Conservation (phyloP, 768 basidiomycete genomes). For the Lentinula raphanica region DNA sequence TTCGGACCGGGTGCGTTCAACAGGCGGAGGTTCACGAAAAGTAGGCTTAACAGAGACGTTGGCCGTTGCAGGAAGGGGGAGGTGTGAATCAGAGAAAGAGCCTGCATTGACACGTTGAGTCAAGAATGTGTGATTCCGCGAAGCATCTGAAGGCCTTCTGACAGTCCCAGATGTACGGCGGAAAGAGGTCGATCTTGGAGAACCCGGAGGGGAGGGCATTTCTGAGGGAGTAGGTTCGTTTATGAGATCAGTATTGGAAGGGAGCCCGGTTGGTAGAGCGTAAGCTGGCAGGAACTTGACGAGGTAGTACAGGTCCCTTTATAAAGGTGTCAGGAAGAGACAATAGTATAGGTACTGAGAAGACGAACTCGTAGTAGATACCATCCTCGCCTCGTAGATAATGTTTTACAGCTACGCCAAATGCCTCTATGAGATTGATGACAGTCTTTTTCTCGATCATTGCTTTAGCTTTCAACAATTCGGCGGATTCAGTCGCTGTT, state of each 20-base stretch:
- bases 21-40: conserved; percentile 13
- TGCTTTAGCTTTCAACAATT: conserved; percentile 37
- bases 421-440: conserved; percentile 47
- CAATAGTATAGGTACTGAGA: conserved; percentile 19
- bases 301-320: conserved; percentile 58
- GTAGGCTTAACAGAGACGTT: conserved; percentile 12
- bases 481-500: conserved; percentile 12
- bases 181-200: conserved; percentile 3
- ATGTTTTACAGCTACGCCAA: conserved; percentile 61
- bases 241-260: conserved; percentile 27
- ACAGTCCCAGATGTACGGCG: neutral
- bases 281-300: conserved; percentile 72
- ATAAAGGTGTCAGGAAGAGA: neutral
- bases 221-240: conserved; percentile 3
- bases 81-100: conserved; percentile 17
- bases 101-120: conserved; percentile 16
- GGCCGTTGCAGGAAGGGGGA: conserved; percentile 24
- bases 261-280: conserved; percentile 47
- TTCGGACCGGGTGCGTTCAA: conserved; percentile 9
- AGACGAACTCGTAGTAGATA: conserved; percentile 16
- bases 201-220: conserved; percentile 5
- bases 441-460: conserved; percentile 66
- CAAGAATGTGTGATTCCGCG: conserved; percentile 14
- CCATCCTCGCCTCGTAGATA: conserved; percentile 56
- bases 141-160: conserved; percentile 6